These are phyloP conservation scores for Dendrobium huoshanense DNA, from an alignment of 106 monocot genomes.

Conservation along the genomic window DNA sequence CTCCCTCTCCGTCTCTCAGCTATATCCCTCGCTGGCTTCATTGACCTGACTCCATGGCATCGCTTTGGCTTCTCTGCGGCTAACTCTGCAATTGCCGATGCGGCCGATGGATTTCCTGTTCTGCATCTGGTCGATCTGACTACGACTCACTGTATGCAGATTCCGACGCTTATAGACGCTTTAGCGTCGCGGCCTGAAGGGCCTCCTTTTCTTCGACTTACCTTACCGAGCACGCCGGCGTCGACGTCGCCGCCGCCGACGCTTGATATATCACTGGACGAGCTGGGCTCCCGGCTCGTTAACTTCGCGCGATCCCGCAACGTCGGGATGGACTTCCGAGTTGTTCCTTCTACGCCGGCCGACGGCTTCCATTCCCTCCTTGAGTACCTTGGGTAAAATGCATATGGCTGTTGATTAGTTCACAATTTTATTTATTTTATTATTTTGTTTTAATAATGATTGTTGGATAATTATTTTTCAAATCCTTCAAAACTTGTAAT, in stretches of 20 bases:
- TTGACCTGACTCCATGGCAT: conserved; percentile 65
- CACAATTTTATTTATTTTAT: no score
- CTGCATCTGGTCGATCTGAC: conserved; percentile 50
- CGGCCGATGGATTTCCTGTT: conserved; percentile 17
- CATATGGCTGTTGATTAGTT: no score
- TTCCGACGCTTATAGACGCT: conserved; percentile 58
- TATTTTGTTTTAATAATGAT: no score
- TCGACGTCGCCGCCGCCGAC: conserved; percentile 24
- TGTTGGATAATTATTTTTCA: no score
- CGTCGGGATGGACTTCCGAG: conserved; percentile 37
- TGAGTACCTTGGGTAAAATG: background rate
- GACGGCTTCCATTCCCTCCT: background rate
- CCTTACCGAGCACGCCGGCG: conserved; percentile 21
- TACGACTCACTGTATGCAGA: conserved; percentile 53
- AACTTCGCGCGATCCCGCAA: conserved; percentile 49
- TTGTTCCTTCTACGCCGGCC: conserved; percentile 5
- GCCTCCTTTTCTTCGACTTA: conserved; percentile 35
- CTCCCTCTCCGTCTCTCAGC: conserved; percentile 18
- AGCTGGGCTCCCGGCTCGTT: conserved; percentile 30
- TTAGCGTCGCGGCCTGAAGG: conserved; percentile 27
- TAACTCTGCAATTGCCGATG: conserved; percentile 43
- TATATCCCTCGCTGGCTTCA: conserved; percentile 46
- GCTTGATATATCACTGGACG: conserved; percentile 24
- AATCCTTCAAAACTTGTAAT: no score
- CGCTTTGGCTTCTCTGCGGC: conserved; percentile 59